Evolutionary conservation across 768 basidiomycete genomes (phyloP).

Genomic region (Arthromyces matolae): DNA sequence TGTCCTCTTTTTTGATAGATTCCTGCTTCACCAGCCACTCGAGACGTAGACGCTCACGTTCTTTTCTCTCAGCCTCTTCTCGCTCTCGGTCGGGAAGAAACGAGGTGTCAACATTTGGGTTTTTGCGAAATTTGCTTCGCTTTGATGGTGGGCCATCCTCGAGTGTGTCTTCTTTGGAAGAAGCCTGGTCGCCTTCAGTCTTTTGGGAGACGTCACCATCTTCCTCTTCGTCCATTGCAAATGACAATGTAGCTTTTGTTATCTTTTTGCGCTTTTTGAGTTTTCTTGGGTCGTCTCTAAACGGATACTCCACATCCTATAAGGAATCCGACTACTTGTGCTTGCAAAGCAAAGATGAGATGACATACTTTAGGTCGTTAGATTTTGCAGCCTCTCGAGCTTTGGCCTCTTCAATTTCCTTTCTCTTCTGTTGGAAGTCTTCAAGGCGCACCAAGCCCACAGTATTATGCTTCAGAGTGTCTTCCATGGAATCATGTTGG

Average conservation of each 20-base stretch:
- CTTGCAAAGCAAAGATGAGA: slow-evolving; percentile 11
- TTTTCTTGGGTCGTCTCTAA: slow-evolving; percentile 85
- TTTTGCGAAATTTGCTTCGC: slow-evolving; percentile 83
- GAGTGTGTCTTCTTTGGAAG: slow-evolving; percentile 36
- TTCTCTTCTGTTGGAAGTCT: slow-evolving; percentile 86
- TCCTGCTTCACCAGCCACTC: slow-evolving; percentile 82
- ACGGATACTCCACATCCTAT: slow-evolving; percentile 76
- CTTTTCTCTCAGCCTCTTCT: slow-evolving; percentile 86
- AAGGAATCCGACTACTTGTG: slow-evolving; percentile 47
- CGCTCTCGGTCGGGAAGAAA: slow-evolving; percentile 98
- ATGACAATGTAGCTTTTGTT: slow-evolving; percentile 85
- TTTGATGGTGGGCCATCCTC: slow-evolving; percentile 54
- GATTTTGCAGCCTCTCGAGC: slow-evolving; percentile 84
- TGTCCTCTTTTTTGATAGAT: slow-evolving; percentile 62
- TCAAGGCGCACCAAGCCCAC: slow-evolving; percentile 89
- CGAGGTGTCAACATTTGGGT: slow-evolving; percentile 94
- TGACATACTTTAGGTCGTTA: slow-evolving; percentile 81
- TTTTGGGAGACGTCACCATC: slow-evolving; percentile 38
- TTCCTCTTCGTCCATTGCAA: slow-evolving; percentile 83
- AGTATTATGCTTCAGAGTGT: slow-evolving; percentile 84
- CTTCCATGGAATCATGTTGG: slow-evolving; percentile 93
- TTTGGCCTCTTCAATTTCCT: slow-evolving; percentile 89
- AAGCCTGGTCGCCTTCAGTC: slow-evolving; percentile 24
- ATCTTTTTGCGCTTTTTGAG: slow-evolving; percentile 91
- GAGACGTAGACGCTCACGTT: slow-evolving; percentile 83